Evolutionary conservation across 129 eudicot species (phyloP), one percentile per base, ranked within the genome.

Genomic region (Arctium lappa): DNA sequence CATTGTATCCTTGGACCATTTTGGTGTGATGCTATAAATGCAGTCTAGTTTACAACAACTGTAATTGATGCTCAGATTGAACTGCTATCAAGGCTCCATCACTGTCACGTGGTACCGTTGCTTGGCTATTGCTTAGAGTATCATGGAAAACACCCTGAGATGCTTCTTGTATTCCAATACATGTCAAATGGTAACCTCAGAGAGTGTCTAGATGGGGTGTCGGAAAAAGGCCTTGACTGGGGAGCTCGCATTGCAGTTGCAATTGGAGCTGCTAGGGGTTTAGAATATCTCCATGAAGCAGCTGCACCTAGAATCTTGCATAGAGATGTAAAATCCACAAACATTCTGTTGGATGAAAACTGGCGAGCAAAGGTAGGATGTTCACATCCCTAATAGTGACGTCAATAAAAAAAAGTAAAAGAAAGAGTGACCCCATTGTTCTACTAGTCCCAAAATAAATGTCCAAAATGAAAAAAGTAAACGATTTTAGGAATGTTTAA

Each of bases 201-300:
- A 86, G 98, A 93, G 80, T 83, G 97, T 83, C 66, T 95, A 66
- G 95, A 95, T 79, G 95, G 94, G 36, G 79, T 38, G 8, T 80
- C 90, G 30, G 93, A 86, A 69, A 87, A 91, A 81, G 79, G 69
- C 79, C 91, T 95, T 69, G 92, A 93, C 33, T 96, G 99, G 99
- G 85, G 81, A 65, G 88, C 91, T 56, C 90, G 99, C 73, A 91
- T 91, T 38, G 75, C 89, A 27, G 91, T 96, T 82, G 99, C 99
- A 37, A 97, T 96, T 79, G 99, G 98, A 75, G 95, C 99, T 89
- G 99, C 99, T 40, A 89, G 91, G 75, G 99, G 99, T 32, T 90
- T 96, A 82, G 99, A 96, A 78, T 96, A 96, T 87, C 98, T 96
- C 76, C 99, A 96, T 83, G 99, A 93, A 75, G 97, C 97, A 81